These are phyloP conservation scores for Alternaria sp. DNA, from an alignment of 2,329 filamentous ascomycete species.

Conservation along the genomic window DNA sequence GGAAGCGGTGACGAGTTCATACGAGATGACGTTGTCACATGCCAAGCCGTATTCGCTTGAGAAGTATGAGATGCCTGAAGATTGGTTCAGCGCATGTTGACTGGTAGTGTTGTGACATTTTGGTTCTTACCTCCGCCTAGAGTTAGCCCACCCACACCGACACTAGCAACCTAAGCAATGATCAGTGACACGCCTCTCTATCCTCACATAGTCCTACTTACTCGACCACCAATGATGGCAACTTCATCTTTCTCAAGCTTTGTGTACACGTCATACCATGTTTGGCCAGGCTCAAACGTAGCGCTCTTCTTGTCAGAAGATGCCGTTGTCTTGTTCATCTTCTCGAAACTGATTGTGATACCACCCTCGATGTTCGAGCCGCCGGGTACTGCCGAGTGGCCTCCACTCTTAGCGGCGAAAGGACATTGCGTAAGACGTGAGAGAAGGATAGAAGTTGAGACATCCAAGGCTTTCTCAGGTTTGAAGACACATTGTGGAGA, in stretches of 20 bases:
- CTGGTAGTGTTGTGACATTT: neutral
- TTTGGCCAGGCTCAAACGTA: slow-evolving; percentile 16
- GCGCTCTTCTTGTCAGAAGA: slow-evolving; percentile 1
- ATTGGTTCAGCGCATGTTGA: slow-evolving; percentile 35
- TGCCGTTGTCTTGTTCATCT: slow-evolving; percentile 3
- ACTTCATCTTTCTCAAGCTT: slow-evolving; percentile 5
- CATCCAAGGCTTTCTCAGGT: neutral
- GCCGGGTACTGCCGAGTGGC: slow-evolving; percentile 27
- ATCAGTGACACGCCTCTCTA: neutral
- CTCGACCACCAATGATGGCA: slow-evolving; percentile 18
- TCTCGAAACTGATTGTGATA: slow-evolving; percentile 23
- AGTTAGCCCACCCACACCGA: slow-evolving; percentile 31
- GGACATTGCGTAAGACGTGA: slow-evolving; percentile 1
- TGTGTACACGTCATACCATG: slow-evolving; percentile 41
- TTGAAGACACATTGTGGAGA: neutral
- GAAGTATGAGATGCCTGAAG: slow-evolving; percentile 12
- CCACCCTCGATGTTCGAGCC: slow-evolving; percentile 21
- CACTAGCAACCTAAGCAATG: neutral
- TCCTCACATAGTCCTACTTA: neutral
- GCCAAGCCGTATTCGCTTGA: slow-evolving; percentile 32
- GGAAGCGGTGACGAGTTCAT: slow-evolving; percentile 35
- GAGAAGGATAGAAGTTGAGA: neutral
- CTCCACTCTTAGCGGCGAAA: slow-evolving; percentile 32
- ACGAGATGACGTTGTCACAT: slow-evolving; percentile 42
- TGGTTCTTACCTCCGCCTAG: slow-evolving; percentile 27